phyloP scores from a whole-genome alignment of 305 asterid species.

The Solanum hybrid region DNA sequence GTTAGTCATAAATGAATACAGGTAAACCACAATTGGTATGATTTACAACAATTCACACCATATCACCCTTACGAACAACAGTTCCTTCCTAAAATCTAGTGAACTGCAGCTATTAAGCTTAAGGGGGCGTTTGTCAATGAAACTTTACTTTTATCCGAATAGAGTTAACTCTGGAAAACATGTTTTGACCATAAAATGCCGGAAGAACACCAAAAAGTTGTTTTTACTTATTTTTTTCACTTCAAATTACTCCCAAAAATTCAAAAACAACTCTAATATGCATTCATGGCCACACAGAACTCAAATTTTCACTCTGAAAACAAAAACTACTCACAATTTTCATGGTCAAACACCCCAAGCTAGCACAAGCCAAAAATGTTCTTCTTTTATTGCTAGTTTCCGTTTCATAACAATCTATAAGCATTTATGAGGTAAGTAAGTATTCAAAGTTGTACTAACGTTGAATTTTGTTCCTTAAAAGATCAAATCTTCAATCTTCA shows the following conservation, averaged over 20 bases:
- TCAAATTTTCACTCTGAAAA: background rate
- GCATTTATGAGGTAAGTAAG: background rate
- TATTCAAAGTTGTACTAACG: background rate
- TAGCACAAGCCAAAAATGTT: background rate
- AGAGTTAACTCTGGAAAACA: background rate
- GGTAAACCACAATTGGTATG: background rate
- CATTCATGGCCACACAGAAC: background rate
- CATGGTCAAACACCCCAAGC: background rate
- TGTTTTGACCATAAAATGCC: background rate
- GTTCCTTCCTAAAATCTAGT: background rate
- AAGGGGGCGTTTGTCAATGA: background rate
- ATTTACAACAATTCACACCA: background rate
- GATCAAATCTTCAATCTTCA: background rate
- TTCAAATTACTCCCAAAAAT: background rate
- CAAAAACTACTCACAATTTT: background rate
- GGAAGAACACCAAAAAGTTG: background rate
- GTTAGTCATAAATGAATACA: background rate
- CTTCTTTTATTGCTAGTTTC: background rate
- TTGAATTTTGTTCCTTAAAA: background rate
- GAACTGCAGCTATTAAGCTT: background rate
- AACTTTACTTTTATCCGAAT: background rate
- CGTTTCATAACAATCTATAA: background rate
- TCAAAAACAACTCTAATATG: background rate
- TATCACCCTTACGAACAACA: background rate
- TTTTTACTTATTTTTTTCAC: background rate